A percentile compares a stretch with the other conserved stretches of the same genome.
phyloP scores from a whole-genome alignment of 345 rosid species.

The Acer negundo region DNA sequence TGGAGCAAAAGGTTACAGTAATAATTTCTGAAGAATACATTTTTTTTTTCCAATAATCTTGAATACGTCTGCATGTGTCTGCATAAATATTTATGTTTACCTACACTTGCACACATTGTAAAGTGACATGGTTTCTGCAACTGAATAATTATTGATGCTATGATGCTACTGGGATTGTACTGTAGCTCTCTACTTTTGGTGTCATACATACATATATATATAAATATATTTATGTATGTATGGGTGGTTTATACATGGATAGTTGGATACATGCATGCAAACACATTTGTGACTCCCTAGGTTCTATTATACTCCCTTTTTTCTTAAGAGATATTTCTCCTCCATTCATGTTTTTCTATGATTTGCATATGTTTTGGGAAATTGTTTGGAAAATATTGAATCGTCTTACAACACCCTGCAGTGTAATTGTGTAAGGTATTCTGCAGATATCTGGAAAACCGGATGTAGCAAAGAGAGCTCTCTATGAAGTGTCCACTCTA shows the following conservation, averaged over 20 bases:
- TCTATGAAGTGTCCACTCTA: constrained; percentile 53
- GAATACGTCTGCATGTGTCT: not conserved
- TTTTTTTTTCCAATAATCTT: not conserved
- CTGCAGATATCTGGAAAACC: constrained; percentile 64
- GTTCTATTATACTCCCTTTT: not conserved
- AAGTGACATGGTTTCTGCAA: not conserved
- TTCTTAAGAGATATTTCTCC: not conserved
- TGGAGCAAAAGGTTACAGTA: not conserved
- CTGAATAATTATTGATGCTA: not conserved
- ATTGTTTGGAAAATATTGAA: constrained; percentile 8
- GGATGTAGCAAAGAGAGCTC: constrained; percentile 49
- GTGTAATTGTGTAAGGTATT: constrained; percentile 23
- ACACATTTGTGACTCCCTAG: not conserved
- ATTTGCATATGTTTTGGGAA: not conserved
- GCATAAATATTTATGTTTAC: constrained; percentile 12
- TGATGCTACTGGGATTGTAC: constrained; percentile 1
- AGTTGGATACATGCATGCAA: not conserved
- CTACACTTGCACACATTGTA: not conserved
- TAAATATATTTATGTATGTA: not conserved
- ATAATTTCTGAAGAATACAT: not conserved
- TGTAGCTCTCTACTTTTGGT: not conserved
- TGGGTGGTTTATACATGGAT: not conserved
- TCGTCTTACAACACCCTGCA: constrained; percentile 12
- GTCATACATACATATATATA: not conserved
- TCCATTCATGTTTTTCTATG: constrained; percentile 9